Evolutionary conservation across 139 green algal species (phyloP), one percentile per base, ranked within the genome.

Genomic region (Picochlorum sp.): DNA sequence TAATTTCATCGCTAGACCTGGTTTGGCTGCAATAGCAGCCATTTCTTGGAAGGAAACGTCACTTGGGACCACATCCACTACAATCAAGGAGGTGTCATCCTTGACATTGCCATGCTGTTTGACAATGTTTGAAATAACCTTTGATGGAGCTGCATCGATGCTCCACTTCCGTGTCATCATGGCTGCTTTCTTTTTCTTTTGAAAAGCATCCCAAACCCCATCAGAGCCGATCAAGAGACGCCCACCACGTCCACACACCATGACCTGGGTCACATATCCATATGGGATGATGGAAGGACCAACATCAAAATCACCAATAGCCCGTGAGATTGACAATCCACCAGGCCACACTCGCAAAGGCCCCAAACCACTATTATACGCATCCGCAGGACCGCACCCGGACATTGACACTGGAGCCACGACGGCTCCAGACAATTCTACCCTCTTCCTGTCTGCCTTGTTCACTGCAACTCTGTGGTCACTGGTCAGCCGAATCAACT

Each of bases 301-400:
- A 3, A 88, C 86, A 60, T 96, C 91, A 66, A 90, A 75, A 63
- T 97, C 91, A 5, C 91, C 91, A 2, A 97, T 82, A 4, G 83
- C 83, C 2, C 90, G 71, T 4, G 81, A 88, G 15, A 97, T 80
- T 51, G 83, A 92, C 57, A 97, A 73, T 4, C 91, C 91, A 6
- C 91, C 91, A 3, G 91, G 91, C 91, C 91, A 97, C 8, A 92
- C 73, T 32, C 89, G 77, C 44, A 97, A 72, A 1, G 90, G 90
- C 6, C 90, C 90, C 24, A 95, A 83, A 7, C 88, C 88, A 11
- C 60, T 52, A 50, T 68, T 59, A 3, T 45, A 38, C 2, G 45
- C 37, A 15, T 73, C 9, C 24, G 66, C 72, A 6, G 18, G 49
- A 38, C 71, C 62, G 20, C 52, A 64, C 62, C 77, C 73, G 13